Percentiles rank a stretch among this genome's conserved stretches.
Conservation (phyloP, 2,329 filamentous ascomycete species). For the Sordariomycetes sp. region DNA sequence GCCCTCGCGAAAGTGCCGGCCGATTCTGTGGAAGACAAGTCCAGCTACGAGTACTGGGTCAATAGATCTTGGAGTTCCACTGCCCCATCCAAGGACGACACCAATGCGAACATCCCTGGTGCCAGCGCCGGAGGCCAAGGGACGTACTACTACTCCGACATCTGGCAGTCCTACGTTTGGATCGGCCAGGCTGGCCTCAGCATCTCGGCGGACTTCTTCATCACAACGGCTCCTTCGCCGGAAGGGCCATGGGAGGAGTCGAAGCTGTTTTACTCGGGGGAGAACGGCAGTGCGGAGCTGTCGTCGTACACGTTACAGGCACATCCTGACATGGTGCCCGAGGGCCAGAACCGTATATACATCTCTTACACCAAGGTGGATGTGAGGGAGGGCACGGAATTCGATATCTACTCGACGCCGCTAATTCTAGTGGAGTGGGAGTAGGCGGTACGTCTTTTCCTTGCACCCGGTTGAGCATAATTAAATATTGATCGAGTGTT, state of each 20-base stretch:
- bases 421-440: conserved; percentile 2
- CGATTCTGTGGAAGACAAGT: conserved; percentile 8
- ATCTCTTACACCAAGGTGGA: conserved; percentile 3
- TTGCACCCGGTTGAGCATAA: too few species aligned
- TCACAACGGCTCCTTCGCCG: conserved; percentile 10
- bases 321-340: conserved; percentile 5
- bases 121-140: conserved; percentile 12
- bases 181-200: conserved; percentile 10
- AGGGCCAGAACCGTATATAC: background rate
- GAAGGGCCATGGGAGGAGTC: conserved; percentile 7
- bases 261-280: conserved; percentile 5
- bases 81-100: conserved; percentile 7
- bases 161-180: conserved; percentile 11
- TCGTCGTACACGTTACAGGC: conserved; percentile 7
- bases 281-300: conserved; percentile 3
- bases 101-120: conserved; percentile 7
- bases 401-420: conserved; percentile 2
- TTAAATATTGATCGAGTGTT: too few species aligned
- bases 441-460: background rate
- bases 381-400: background rate
- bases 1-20: conserved; percentile 10
- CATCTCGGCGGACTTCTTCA: conserved; percentile 11
- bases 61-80: conserved; percentile 7
- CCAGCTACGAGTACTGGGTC: conserved; percentile 11
- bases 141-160: conserved; percentile 12